Base-by-base conservation (phyloP, 768 basidiomycete species). In the Brasilioporus rufonigricans region DNA sequence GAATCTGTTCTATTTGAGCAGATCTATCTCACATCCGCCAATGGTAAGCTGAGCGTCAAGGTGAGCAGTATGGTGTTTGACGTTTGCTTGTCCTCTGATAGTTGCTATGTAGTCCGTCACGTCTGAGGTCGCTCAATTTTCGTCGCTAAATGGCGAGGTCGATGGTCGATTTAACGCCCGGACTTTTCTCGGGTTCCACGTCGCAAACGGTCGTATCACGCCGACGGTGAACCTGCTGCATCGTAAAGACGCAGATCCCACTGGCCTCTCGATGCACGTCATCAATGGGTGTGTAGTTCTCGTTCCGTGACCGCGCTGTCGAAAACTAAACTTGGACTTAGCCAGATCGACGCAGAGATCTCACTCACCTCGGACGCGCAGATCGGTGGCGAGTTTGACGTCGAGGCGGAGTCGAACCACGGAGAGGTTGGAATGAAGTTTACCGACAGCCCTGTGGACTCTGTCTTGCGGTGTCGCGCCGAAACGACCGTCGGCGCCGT, bases 111-210 rank as follows among this genome's bases (percentile, higher is more conserved):
- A 79, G 79, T 70, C 70, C 29, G 48, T 77, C 40, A 61, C 61
- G n/a, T 69, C 66, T 5, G 58, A 58, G 1, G 26, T 48, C 23
- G 72, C 65, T 7, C 29, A 43, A 12, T 61, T 79, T 48, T 48
- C 55, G n/a, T 79, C 78, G 2, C 59, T 71, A 7, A 83, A 81
- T 46, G 75, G 74, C n/a, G 61, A 58, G 9, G 80, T 86, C 32
- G 59, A 56, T 3, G 84, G 84, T 3, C 57, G 52, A 18, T 80
- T 75, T 65, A 72, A 72, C 26, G 66, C 70, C 4, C 61, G 68
- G 14, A 65, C 71, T 1, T 66, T 66, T 4, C 67, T 85, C 26
- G 44, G 36, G 11, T 55, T 80, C 24, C 26, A 39, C 18, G 74
- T 73, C n/a, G 58, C 71, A 21, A 82, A 83, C 57, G 71, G 67